A percentile compares a stretch with the other conserved stretches of the same genome.
Conservation (phyloP, 2,329 filamentous ascomycete genomes). For the Aureobasidium musti region DNA sequence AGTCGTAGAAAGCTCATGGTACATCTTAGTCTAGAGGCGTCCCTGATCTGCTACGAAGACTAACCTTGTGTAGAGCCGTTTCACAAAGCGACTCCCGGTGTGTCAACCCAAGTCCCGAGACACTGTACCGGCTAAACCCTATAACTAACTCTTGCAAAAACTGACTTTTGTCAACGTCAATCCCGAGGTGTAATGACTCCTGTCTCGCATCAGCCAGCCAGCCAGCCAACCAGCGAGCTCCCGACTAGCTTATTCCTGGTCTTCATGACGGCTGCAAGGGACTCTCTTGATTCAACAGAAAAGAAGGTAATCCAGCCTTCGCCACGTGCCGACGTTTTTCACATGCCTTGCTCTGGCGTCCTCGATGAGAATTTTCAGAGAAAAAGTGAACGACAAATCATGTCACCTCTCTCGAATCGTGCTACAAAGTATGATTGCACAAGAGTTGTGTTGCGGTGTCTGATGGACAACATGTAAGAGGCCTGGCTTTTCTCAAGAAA, state of each 20-base stretch:
- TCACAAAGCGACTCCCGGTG: not conserved
- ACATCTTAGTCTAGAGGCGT: not conserved
- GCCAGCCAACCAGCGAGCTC: not conserved
- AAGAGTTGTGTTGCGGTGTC: not conserved
- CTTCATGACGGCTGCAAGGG: not conserved
- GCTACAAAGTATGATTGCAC: not conserved
- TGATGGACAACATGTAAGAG: not conserved
- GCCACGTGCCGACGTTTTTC: not conserved
- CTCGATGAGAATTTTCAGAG: not conserved
- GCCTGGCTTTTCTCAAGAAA: not conserved
- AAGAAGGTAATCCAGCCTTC: not conserved
- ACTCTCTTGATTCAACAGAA: not conserved
- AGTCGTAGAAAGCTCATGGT: not conserved
- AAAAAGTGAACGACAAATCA: not conserved
- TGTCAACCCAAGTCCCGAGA: not conserved
- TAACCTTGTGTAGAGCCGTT: not conserved
- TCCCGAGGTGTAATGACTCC: not conserved
- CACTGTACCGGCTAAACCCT: not conserved
- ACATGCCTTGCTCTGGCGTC: not conserved
- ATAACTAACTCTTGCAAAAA: not conserved
- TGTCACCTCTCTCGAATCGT: not conserved
- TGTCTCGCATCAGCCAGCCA: not conserved
- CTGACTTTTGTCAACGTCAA: not conserved
- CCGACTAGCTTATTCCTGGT: not conserved
- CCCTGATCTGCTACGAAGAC: not conserved